These are phyloP conservation scores for Talaromyces atroroseus DNA, from an alignment of 2,329 filamentous ascomycete genomes.

Conservation along the genomic window DNA sequence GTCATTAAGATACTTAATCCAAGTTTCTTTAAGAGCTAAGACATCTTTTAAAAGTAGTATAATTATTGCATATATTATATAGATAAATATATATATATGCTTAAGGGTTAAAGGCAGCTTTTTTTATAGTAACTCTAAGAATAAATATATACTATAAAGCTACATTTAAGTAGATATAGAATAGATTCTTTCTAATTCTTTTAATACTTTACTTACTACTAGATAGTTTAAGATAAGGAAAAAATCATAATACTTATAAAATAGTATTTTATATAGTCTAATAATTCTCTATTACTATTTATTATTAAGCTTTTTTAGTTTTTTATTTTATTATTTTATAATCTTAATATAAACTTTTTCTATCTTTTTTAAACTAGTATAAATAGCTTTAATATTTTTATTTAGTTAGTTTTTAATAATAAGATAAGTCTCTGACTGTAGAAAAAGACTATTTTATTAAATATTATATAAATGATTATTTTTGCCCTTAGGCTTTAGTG, in stretches of 20 bases:
- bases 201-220: constrained; percentile 62
- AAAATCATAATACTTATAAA: constrained; percentile 81
- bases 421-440: constrained; percentile 59
- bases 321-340: constrained; percentile 56
- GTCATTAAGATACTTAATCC: constrained; percentile 90
- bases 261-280: constrained; percentile 69
- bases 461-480: too few species aligned
- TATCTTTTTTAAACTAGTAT: constrained; percentile 76
- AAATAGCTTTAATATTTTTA: constrained; percentile 60
- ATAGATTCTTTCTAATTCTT: constrained; percentile 69
- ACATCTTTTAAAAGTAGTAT: constrained; percentile 80
- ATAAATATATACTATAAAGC: constrained; percentile 84
- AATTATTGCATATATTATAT: constrained; percentile 85
- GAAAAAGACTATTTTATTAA: too few species aligned
- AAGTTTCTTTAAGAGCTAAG: constrained; percentile 74
- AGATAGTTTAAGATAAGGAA: constrained; percentile 85
- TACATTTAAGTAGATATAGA: constrained; percentile 92
- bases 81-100: constrained; percentile 88
- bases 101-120: constrained; percentile 71
- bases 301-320: constrained; percentile 48
- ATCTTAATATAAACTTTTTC: constrained; percentile 84
- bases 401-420: constrained; percentile 75
- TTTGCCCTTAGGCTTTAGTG: too few species aligned
- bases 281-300: constrained; percentile 84
- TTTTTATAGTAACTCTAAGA: constrained; percentile 70